Percentiles rank a stretch among this genome's conserved stretches.
Evolutionary conservation across 2,329 filamentous ascomycete species (phyloP).

Genomic region (Sclerotinia minor): DNA sequence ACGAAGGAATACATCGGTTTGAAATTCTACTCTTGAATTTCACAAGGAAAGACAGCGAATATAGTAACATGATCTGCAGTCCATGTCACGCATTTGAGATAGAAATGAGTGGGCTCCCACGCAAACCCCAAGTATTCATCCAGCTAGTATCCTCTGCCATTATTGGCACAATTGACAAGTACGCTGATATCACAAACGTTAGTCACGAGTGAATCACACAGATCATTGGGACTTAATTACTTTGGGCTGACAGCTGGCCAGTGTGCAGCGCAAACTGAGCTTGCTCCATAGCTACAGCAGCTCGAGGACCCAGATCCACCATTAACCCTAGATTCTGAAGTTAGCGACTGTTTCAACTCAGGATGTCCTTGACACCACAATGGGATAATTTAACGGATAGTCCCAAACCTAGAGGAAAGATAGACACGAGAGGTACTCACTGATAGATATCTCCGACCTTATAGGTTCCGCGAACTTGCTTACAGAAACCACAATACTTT

Average conservation of each 20-base stretch:
- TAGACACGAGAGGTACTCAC: constrained; percentile 1
- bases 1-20: background rate
- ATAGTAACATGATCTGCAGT: background rate
- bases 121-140: too few species aligned
- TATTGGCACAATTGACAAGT: constrained; percentile 23
- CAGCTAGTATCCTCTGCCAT: constrained; percentile 15
- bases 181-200: constrained; percentile 6
- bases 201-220: background rate
- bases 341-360: background rate
- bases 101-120: background rate
- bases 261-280: constrained; percentile 12
- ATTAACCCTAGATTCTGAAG: constrained; percentile 15
- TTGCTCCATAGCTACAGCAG: constrained; percentile 22
- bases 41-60: background rate
- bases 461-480: constrained; percentile 22
- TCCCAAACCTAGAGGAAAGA: background rate
- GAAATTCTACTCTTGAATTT: background rate
- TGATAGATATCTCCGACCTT: constrained; percentile 19
- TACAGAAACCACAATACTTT: constrained; percentile 26
- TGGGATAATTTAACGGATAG: background rate
- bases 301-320: constrained; percentile 20
- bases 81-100: background rate
- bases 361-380: too few species aligned
- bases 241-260: constrained; percentile 21
- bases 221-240: background rate